Evolutionary conservation across 2,329 filamentous ascomycete species (phyloP), one percentile per base, ranked within the genome.

Genomic region (Thelonectria rubi): DNA sequence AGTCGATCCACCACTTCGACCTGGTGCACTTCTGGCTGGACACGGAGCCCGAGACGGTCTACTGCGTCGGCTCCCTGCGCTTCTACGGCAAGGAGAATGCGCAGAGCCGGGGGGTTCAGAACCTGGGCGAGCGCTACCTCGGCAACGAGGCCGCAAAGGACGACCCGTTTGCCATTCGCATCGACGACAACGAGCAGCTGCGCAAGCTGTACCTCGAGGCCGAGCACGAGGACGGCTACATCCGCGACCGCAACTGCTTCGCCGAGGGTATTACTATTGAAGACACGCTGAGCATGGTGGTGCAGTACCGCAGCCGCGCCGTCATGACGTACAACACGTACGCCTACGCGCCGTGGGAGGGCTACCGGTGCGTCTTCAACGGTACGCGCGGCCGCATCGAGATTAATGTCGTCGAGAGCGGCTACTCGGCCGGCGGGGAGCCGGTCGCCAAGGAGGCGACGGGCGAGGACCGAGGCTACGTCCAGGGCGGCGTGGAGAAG

Each of bases 11-110:
- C 60, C 86, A 88, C 68, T 88, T 88, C 63, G 86, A 88, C 69
- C 78, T 88, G 7, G 81, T 88, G 34, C 86, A 88, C 66, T 88
- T 87, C 72, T 88, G 86, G 86, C 79, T 88, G 45, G 78, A 80
- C 51, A 86, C 82, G 0, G 75, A 80, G 9, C 86, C 86, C 0
- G 75, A 79, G 47, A 84, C 82, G 0, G 86, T 88, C 0, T 86
- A 86, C 64, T 85, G 84, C 1, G 79, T 85, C 58, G 86, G 86
- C 0, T 85, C 83, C 60, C 75, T 88, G 21, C 80, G 80, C 48
- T 88, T 88, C 72, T 88, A 88, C 71, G 86, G 86, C 2, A 79
- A 81, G 4, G 85, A 88, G 63, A 88, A 88, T 59, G 86, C 86
- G 2, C 83, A 88, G 74, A 65, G 69, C 14, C 78, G 85, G 0